phyloP scores from a whole-genome alignment of 805 yeast genomes.

The Maudiozyma barnettii region DNA sequence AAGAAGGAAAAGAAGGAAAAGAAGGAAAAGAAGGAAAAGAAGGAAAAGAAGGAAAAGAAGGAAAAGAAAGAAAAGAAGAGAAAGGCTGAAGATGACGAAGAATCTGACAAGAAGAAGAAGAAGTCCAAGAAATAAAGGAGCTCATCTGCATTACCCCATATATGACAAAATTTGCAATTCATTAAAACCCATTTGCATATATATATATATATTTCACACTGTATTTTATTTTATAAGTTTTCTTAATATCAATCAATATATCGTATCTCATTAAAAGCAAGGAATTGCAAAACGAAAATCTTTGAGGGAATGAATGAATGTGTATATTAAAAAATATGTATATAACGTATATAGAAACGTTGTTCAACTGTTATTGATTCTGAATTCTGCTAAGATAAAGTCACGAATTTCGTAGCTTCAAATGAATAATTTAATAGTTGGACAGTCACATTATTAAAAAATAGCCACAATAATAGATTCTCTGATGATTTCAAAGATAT shows the following conservation, averaged over 20 bases:
- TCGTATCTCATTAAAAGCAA: neutral
- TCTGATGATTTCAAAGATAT: constrained; percentile 13
- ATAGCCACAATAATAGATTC: constrained; percentile 14
- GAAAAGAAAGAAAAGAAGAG: constrained; percentile 32
- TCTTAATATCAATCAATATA: neutral
- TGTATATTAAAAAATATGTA: neutral
- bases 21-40: constrained; percentile 46
- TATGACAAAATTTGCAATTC: neutral
- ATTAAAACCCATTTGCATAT: neutral
- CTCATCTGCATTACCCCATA: neutral
- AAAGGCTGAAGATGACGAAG: constrained; percentile 26
- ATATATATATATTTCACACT: neutral
- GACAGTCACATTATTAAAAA: constrained; percentile 11
- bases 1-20: constrained; percentile 36
- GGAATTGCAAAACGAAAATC: neutral
- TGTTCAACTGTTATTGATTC: neutral
- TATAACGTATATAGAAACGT: neutral
- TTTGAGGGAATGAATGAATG: neutral
- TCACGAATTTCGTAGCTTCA: constrained; percentile 11
- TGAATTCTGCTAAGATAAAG: neutral
- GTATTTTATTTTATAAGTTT: constrained; percentile 2
- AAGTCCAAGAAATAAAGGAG: constrained; percentile 33
- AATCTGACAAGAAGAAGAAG: constrained; percentile 31
- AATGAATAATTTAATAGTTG: constrained; percentile 14
- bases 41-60: constrained; percentile 39